Conservation (phyloP, 352 stramenopile genomes). For the Phytophthora chlamydospora region DNA sequence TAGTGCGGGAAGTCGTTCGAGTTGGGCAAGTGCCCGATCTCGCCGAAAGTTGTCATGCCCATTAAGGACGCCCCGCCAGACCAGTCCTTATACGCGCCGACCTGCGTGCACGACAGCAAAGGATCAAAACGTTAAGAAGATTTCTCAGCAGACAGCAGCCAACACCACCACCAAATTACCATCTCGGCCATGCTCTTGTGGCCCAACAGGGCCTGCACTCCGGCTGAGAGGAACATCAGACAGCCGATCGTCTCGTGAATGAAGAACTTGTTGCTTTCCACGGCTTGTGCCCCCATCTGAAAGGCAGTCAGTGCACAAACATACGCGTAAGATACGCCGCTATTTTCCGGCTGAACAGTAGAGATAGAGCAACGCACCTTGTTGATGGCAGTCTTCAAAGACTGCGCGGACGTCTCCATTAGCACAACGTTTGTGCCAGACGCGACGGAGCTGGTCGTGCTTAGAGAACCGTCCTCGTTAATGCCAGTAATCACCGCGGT, state of each 20-base stretch:
- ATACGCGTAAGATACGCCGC: not conserved
- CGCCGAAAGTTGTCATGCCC: conserved; percentile 89
- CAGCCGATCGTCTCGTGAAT: conserved; percentile 84
- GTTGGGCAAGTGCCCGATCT: conserved; percentile 85
- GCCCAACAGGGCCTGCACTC: conserved; percentile 82
- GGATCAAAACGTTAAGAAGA: not conserved
- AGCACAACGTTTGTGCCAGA: conserved; percentile 83
- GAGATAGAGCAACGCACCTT: conserved; percentile 42
- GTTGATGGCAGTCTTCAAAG: conserved; percentile 85
- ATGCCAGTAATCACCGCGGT: conserved; percentile 87
- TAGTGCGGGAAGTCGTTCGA: conserved; percentile 87
- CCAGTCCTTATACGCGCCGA: conserved; percentile 88
- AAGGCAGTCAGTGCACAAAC: not conserved
- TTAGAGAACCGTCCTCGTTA: conserved; percentile 84
- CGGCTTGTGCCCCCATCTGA: conserved; percentile 78
- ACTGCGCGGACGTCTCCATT: conserved; percentile 87
- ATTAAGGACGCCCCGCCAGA: conserved; percentile 82
- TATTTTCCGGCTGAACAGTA: not conserved
- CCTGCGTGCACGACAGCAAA: conserved; percentile 35
- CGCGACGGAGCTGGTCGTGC: conserved; percentile 78
- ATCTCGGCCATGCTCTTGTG: conserved; percentile 91
- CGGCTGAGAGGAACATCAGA: conserved; percentile 88
- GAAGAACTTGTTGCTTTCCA: conserved; percentile 82
- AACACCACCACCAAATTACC: conserved; percentile 38
- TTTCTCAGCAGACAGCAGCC: not conserved